A percentile compares a stretch with the other conserved stretches of the same genome.
Conservation (phyloP, 306 rosid genomes). For the Acacia crassicarpa region DNA sequence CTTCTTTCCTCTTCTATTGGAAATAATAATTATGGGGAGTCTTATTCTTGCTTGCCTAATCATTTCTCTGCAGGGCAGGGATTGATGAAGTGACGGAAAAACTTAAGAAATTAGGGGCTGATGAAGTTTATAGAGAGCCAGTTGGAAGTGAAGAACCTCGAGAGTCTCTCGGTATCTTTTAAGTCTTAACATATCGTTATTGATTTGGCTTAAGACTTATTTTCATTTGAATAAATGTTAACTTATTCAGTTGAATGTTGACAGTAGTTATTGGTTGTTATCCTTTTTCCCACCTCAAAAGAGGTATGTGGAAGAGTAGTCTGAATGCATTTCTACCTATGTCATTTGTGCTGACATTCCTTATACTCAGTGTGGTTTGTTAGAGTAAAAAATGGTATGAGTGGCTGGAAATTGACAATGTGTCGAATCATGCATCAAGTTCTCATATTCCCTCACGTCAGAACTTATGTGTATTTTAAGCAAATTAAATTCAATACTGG, state of each 20-base stretch:
- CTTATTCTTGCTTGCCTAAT: constrained; percentile 9
- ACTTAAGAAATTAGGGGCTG: constrained; percentile 79
- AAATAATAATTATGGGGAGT: background rate
- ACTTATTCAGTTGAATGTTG: constrained; percentile 19
- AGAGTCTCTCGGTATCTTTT: constrained; percentile 72
- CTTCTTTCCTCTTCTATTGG: no score
- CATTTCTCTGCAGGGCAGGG: constrained; percentile 57
- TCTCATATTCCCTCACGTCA: no score
- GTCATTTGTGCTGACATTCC: constrained; percentile 2
- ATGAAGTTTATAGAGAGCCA: constrained; percentile 80
- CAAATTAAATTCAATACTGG: no score
- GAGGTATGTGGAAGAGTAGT: constrained; percentile 18
- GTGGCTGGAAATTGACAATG: background rate
- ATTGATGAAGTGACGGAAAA: constrained; percentile 75
- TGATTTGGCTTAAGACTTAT: background rate
- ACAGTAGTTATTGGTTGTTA: constrained; percentile 4
- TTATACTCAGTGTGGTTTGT: constrained; percentile 1
- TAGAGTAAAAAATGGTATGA: background rate
- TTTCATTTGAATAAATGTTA: background rate
- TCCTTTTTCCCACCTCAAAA: background rate
- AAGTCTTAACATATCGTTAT: constrained; percentile 15
- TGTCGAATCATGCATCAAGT: background rate
- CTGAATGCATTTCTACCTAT: constrained; percentile 7
- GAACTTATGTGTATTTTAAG: no score
- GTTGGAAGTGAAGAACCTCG: constrained; percentile 82